phyloP scores from a whole-genome alignment of 2,329 filamentous ascomycete genomes.

The Epichloe aotearoae region DNA sequence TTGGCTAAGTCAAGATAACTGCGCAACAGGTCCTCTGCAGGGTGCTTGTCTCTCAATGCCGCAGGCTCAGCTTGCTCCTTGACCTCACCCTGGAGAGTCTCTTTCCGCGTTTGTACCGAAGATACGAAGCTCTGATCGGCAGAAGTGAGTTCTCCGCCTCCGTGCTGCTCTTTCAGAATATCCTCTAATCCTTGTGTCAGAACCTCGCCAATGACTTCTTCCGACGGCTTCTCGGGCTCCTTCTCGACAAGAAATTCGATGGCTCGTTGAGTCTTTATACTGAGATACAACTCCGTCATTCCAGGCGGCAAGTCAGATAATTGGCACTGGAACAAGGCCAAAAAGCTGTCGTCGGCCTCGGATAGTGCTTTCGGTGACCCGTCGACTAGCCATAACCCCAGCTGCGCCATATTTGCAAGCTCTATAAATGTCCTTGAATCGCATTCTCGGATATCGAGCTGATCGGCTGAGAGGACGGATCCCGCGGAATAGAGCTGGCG shows the following conservation, averaged over 20 bases:
- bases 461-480: constrained; percentile 19
- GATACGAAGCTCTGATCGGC: constrained; percentile 22
- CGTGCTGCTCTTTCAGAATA: constrained; percentile 23
- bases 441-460: constrained; percentile 19
- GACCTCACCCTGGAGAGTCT: constrained; percentile 18
- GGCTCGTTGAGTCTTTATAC: constrained; percentile 35
- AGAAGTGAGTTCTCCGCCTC: constrained; percentile 18
- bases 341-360: constrained; percentile 32
- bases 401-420: constrained; percentile 35
- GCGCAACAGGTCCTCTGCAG: constrained; percentile 25
- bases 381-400: constrained; percentile 27
- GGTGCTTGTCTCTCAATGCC: constrained; percentile 25
- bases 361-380: constrained; percentile 24
- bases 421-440: constrained; percentile 26
- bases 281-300: constrained; percentile 30
- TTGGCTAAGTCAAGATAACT: constrained; percentile 20
- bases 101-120: constrained; percentile 20
- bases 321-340: constrained; percentile 30
- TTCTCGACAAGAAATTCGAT: constrained; percentile 40
- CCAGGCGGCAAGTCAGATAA: constrained; percentile 30
- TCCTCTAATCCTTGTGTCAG: constrained; percentile 44
- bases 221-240: constrained; percentile 34
- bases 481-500: constrained; percentile 21
- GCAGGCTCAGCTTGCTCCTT: constrained; percentile 11
- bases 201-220: constrained; percentile 41